These are phyloP conservation scores for Chlorella variabilis DNA, from an alignment of 163 green algal species.

Conservation along the genomic window DNA sequence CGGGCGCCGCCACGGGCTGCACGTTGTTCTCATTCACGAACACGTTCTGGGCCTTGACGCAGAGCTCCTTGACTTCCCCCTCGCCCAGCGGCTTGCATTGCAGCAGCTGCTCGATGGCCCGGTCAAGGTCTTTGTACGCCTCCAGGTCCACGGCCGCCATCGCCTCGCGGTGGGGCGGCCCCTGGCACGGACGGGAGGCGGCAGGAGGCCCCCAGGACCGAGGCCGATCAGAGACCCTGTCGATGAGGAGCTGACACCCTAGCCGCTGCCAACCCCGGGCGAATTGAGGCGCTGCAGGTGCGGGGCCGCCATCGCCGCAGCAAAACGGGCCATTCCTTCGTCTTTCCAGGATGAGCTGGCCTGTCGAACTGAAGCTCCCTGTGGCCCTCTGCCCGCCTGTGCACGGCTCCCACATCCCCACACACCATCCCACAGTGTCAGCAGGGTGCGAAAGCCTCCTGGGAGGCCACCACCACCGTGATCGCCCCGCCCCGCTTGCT, in stretches of 20 bases:
- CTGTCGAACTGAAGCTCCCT: no score
- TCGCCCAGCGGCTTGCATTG: constrained; percentile 66
- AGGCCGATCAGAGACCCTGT: no score
- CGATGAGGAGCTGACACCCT: no score
- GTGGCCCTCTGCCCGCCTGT: no score
- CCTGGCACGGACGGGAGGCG: background rate
- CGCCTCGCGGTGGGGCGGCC: background rate
- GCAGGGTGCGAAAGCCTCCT: background rate
- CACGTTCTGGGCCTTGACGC: constrained; percentile 68
- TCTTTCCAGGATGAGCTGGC: no score
- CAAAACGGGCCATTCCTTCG: no score
- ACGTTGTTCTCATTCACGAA: constrained; percentile 94
- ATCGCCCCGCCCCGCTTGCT: background rate
- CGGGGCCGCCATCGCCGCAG: no score
- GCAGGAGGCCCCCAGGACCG: background rate
- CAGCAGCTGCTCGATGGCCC: constrained; percentile 65
- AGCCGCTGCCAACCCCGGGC: no score
- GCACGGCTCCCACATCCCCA: background rate
- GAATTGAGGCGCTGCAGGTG: no score
- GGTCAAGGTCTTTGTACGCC: constrained; percentile 60
- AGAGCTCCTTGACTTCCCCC: constrained; percentile 65
- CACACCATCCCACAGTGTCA: no score
- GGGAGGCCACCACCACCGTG: background rate
- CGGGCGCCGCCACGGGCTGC: constrained; percentile 94
- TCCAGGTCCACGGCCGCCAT: constrained; percentile 36